Percentiles rank a stretch among this genome's conserved stretches.
These are phyloP conservation scores for Panaeolus papilionaceus DNA, from an alignment of 768 basidiomycete species.

Conservation along the genomic window DNA sequence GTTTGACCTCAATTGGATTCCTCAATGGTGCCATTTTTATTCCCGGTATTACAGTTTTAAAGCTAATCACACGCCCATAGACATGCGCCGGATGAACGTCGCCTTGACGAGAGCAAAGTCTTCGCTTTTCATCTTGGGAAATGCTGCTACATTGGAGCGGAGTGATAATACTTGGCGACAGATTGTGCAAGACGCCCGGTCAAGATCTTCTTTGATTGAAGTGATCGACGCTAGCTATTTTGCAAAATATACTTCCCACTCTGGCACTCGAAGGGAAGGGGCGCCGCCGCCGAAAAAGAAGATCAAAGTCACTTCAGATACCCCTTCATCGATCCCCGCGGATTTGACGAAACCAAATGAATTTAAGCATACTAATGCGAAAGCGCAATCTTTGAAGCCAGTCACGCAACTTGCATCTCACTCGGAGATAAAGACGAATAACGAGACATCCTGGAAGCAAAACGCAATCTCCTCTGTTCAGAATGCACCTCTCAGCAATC, in stretches of 20 bases:
- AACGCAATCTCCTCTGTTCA: neutral
- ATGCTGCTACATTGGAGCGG: slow-evolving; percentile 87
- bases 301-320: slow-evolving; percentile 20
- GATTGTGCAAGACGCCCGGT: slow-evolving; percentile 79
- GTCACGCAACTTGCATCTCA: neutral
- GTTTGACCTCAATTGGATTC: slow-evolving; percentile 86
- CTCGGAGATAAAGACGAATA: neutral
- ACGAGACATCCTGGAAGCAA: neutral
- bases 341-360: slow-evolving; percentile 43
- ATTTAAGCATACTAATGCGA: neutral
- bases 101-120: slow-evolving; percentile 96
- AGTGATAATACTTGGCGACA: slow-evolving; percentile 81
- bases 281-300: slow-evolving; percentile 13
- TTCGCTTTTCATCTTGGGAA: slow-evolving; percentile 92
- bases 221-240: slow-evolving; percentile 57
- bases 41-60: slow-evolving; percentile 7
- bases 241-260: slow-evolving; percentile 29
- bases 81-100: slow-evolving; percentile 96
- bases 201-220: slow-evolving; percentile 65
- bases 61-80: slow-evolving; percentile 37
- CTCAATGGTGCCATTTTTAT: slow-evolving; percentile 61
- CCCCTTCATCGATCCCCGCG: slow-evolving; percentile 30
- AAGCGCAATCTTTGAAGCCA: neutral
- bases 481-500: neutral
- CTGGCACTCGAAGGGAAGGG: slow-evolving; percentile 26